These are phyloP conservation scores for Xylona heveae DNA, from an alignment of 495 filamentous ascomycete species.

Conservation along the genomic window DNA sequence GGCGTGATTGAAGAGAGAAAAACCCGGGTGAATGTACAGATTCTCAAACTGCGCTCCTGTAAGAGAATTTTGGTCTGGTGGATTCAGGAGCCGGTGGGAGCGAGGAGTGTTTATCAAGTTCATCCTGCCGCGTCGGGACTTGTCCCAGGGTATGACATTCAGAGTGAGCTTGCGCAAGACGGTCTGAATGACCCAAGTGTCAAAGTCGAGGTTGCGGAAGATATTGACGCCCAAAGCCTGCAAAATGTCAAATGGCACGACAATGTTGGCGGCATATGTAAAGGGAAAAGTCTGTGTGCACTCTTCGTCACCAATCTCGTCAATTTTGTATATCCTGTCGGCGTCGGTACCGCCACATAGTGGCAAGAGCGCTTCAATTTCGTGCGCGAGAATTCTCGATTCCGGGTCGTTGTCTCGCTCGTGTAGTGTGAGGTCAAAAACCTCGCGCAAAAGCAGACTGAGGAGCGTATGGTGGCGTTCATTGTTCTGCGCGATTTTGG, in stretches of 20 bases:
- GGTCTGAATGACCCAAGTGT: slow-evolving; percentile 20
- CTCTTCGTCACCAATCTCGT: slow-evolving; percentile 6
- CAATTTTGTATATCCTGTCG: too few species aligned
- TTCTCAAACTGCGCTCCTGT: slow-evolving; percentile 5
- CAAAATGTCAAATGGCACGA: slow-evolving; percentile 18
- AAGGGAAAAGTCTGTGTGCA: slow-evolving; percentile 10
- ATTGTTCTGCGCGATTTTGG: slow-evolving; percentile 12
- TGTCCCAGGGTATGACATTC: slow-evolving; percentile 14
- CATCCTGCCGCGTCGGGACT: slow-evolving; percentile 8
- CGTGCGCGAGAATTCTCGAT: slow-evolving; percentile 12
- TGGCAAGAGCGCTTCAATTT: slow-evolving; percentile 16
- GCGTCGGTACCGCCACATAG: slow-evolving; percentile 10
- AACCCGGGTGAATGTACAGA: slow-evolving; percentile 15
- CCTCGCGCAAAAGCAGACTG: slow-evolving; percentile 15
- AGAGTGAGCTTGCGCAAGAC: slow-evolving; percentile 14
- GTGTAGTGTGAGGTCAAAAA: slow-evolving; percentile 17
- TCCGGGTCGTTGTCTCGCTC: slow-evolving; percentile 9
- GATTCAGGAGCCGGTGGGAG: neutral
- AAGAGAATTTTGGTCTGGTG: neutral
- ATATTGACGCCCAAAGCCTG: slow-evolving; percentile 18
- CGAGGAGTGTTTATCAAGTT: neutral
- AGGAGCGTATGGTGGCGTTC: slow-evolving; percentile 14
- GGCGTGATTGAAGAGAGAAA: slow-evolving; percentile 17
- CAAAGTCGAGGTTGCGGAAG: slow-evolving; percentile 16
- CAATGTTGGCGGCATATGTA: slow-evolving; percentile 11